Base-by-base conservation (phyloP, 306 rosid species). In the Cicer cuneatum region DNA sequence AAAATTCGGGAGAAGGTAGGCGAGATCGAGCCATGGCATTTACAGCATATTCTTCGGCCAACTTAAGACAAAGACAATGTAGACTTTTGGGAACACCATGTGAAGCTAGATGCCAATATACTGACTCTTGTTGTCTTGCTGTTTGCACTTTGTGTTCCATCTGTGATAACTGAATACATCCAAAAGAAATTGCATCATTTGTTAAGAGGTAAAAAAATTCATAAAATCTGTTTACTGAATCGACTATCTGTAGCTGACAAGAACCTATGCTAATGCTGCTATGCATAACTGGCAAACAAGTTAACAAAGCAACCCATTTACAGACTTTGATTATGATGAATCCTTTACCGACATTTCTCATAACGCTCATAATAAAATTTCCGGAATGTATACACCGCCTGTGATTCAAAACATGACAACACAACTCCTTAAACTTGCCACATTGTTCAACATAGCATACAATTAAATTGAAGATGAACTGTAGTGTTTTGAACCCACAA, bases 31-130 rank as follows among this genome's bases (percentile, higher is more conserved):
- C 97, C 80, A 64, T 42, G 39, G 97, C 87, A 56, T 93, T 93
- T 77, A 89, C 90, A 8, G 98, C 80, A 65, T 90, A 93, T 81
- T 93, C 98, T 77, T 93, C 97, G 11, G 96, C 96, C 64, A 93
- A 79, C 74, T 89, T 93, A 66, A 93, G 90, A 81, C 87, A 85
- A 12, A 93, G 89, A 86, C 98, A 93, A 74, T 85, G 93, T 38
- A 93, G 79, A 83, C 93, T 81, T 71, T 80, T 86, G 37, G 97
- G 98, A 76, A 93, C 84, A 70, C 97, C 98, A 48, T 87, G 90
- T 35, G 98, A 90, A 56, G 98, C 98, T 73, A 93, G 81, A 86
- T 90, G 88, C 98, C 98, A 93, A 75, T 86, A 90, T 33, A 90
- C 66, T 8, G 93, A 90, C 70, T 93, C 97, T 14, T 84, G 84